Percentiles rank a stretch among this genome's conserved stretches.
Conservation (phyloP, 78 protist genomes). For the Dictyostelium citrinum region DNA sequence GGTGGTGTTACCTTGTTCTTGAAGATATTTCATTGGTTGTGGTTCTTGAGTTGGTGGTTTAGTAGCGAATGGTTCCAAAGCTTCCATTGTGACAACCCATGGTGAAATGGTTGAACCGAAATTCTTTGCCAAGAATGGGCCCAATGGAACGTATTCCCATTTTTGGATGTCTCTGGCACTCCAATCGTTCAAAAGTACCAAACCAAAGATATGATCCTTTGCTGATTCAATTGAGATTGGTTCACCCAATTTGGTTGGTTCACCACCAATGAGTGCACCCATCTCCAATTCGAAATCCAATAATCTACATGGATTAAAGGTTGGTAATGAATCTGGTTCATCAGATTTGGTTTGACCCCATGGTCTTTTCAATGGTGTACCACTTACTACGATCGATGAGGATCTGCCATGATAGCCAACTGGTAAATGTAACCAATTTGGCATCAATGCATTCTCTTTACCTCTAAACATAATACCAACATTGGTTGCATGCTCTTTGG, state of each 20-base stretch:
- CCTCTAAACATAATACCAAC: constrained; percentile 92
- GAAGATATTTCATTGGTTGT: constrained; percentile 82
- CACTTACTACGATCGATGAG: constrained; percentile 89
- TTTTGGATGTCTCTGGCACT: constrained; percentile 94
- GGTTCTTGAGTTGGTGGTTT: constrained; percentile 83
- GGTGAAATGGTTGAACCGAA: constrained; percentile 95
- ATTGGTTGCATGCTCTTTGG: constrained; percentile 94
- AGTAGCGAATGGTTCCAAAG: constrained; percentile 92
- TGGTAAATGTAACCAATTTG: constrained; percentile 93
- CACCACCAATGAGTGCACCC: constrained; percentile 90
- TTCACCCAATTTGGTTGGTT: constrained; percentile 87
- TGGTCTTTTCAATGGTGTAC: constrained; percentile 91
- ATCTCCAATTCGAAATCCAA: constrained; percentile 96
- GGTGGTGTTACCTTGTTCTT: constrained; percentile 66
- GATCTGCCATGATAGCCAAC: constrained; percentile 98
- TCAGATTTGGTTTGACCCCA: constrained; percentile 88
- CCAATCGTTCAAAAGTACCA: constrained; percentile 96
- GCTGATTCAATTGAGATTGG: constrained; percentile 87
- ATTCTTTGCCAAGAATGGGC: constrained; percentile 96
- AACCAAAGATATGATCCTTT: constrained; percentile 94
- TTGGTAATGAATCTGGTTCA: constrained; percentile 74
- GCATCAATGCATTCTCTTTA: constrained; percentile 87
- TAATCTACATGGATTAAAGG: constrained; percentile 46
- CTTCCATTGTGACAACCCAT: constrained; percentile 97
- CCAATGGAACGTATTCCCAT: constrained; percentile 97